A percentile compares a stretch with the other conserved stretches of the same genome.
phyloP scores from a whole-genome alignment of 208 protist species.

The Trypanosoma cruzi region DNA sequence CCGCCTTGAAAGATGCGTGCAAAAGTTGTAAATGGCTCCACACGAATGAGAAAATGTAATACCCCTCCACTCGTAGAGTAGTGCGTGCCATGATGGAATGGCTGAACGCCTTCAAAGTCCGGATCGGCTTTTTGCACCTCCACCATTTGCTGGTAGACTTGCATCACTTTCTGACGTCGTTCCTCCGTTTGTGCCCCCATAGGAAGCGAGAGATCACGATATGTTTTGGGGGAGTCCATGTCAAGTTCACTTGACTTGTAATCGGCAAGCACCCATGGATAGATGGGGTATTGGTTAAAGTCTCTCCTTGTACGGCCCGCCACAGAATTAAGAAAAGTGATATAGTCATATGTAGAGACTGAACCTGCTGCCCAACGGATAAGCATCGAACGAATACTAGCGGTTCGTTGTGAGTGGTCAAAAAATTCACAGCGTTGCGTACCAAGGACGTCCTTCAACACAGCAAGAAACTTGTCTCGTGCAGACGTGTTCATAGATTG shows the following conservation, averaged over 20 bases:
- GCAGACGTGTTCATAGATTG: slow-evolving; percentile 88
- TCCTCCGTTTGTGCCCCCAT: slow-evolving; percentile 94
- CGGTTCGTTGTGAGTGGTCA: slow-evolving; percentile 55
- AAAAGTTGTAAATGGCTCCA: slow-evolving; percentile 97
- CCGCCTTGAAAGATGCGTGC: slow-evolving; percentile 86
- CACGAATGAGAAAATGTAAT: slow-evolving; percentile 96
- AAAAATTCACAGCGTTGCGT: slow-evolving; percentile 45
- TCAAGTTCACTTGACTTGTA: slow-evolving; percentile 82
- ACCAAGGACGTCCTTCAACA: slow-evolving; percentile 61
- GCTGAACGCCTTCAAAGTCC: slow-evolving; percentile 42
- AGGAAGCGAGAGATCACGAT: slow-evolving; percentile 95
- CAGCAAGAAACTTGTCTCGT: slow-evolving; percentile 66
- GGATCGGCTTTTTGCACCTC: slow-evolving; percentile 20
- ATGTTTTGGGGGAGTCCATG: slow-evolving; percentile 69
- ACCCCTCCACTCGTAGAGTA: slow-evolving; percentile 96
- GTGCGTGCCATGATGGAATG: slow-evolving; percentile 99
- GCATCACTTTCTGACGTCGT: slow-evolving; percentile 68
- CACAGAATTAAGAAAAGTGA: slow-evolving; percentile 91
- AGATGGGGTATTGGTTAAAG: slow-evolving; percentile 96
- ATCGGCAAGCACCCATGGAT: slow-evolving; percentile 95
- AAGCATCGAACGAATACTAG: slow-evolving; percentile 63
- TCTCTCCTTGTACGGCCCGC: slow-evolving; percentile 92
- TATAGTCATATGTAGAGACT: slow-evolving; percentile 95
- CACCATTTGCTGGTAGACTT: slow-evolving; percentile 73
- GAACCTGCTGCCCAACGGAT: slow-evolving; percentile 92